Percentiles rank a stretch among this genome's conserved stretches.
These are phyloP conservation scores for Trypanosoma vivax DNA, from an alignment of 208 protist genomes.

Conservation along the genomic window DNA sequence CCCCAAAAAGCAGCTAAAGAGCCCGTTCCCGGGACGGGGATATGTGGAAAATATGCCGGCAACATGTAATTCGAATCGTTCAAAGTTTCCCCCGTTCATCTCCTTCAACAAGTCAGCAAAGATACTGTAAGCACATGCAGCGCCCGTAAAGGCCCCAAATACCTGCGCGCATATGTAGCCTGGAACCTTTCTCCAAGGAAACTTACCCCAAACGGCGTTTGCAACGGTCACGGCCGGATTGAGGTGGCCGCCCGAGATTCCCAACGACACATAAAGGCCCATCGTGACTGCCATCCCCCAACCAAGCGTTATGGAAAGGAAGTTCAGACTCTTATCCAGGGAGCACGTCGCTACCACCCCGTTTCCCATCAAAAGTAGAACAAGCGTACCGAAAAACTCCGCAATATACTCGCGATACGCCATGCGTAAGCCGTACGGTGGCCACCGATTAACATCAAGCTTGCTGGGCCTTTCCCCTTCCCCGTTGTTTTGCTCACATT, in stretches of 20 bases:
- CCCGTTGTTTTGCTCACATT: not conserved
- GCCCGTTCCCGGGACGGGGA: conserved; percentile 18
- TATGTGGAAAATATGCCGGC: conserved; percentile 50
- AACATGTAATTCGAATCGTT: not conserved
- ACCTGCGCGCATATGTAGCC: conserved; percentile 37
- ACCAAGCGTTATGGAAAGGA: conserved; percentile 32
- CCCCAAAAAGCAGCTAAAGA: conserved; percentile 21
- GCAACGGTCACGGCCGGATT: conserved; percentile 49
- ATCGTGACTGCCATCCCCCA: conserved; percentile 37
- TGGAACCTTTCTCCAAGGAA: conserved; percentile 43
- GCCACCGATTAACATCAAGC: conserved; percentile 17
- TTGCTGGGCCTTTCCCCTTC: not conserved
- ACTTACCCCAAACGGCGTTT: conserved; percentile 26
- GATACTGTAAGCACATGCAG: conserved; percentile 32
- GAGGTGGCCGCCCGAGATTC: conserved; percentile 42
- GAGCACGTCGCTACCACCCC: conserved; percentile 24
- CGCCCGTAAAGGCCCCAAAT: conserved; percentile 27
- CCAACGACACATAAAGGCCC: conserved; percentile 33
- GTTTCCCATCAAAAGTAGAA: conserved; percentile 41
- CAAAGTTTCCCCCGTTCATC: not conserved
- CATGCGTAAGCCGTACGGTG: conserved; percentile 24
- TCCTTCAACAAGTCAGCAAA: conserved; percentile 29
- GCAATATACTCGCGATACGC: conserved; percentile 35
- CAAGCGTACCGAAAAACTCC: conserved; percentile 48
- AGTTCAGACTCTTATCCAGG: conserved; percentile 9